Base-by-base conservation (phyloP, 2,329 filamentous ascomycete genomes). In the Ophiostoma sp. region DNA sequence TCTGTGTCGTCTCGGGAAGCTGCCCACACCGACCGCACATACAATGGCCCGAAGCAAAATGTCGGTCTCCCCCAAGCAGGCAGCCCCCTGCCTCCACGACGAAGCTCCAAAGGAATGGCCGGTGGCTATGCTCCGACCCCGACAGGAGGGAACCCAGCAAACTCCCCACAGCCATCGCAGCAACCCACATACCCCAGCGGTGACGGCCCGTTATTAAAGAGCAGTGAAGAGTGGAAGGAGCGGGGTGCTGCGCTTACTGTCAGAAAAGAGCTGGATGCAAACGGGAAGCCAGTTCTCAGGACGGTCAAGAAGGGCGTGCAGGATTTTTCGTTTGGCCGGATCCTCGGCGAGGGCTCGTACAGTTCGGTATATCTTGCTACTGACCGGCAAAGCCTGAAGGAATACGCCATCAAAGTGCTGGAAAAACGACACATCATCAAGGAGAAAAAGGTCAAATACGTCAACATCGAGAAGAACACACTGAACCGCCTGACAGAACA, bases 341-440 rank as follows among this genome's bases (percentile, higher is more conserved):
- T 94, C 2, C 83, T 99, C 2, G 95, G 95, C 69, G 95, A 99
- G 79, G 95, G 95, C 40, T 99, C 95, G 5, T 99, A 99, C 84
- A 98, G 94, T 75, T 97, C 93, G 8, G 95, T 99, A 49, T 87
- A 95, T 72, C 87, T 95, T 66, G 95, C 93, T 49, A 97, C 93
- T 4, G 95, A 99, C 78, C 88, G 94, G 70, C 92, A 97, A 78
- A 97, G 92, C 0, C 81, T 96, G 69, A 96, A 96, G 75, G 94
- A 99, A 77, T 98, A 98, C 76, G 95, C 95, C 40, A 93, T 99
- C 80, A 99, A 99, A 78, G 94, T 99, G 16, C 85, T 99, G 64
- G 95, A 99, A 79, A 99, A 99, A 80, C 87, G 93, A 75, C 95
- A 99, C 78, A 99, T 99, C 76, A 99, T 99, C 83, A 99, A 98